Evolutionary conservation across 129 eudicot species (phyloP).

Genomic region (Gnaphalium uliginosum): DNA sequence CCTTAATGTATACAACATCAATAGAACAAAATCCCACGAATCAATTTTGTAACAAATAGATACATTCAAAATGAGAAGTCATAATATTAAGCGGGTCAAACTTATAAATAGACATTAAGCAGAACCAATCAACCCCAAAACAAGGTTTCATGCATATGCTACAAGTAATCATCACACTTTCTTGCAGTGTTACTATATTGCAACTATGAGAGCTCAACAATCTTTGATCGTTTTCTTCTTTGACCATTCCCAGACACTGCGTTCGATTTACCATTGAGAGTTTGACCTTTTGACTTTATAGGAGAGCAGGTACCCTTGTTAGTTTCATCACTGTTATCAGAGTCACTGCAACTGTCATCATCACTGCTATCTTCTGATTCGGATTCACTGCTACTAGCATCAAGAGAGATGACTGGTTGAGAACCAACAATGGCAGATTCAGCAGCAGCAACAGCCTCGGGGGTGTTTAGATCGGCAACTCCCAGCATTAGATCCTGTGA

Average conservation of each 20-base stretch:
- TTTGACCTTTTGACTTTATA: constrained; percentile 27
- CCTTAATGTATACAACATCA: no score
- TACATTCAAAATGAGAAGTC: background rate
- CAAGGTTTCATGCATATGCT: background rate
- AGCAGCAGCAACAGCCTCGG: constrained; percentile 91
- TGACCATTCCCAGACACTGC: constrained; percentile 23
- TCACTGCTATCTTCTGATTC: constrained; percentile 48
- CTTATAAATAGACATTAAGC: background rate
- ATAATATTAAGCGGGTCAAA: background rate
- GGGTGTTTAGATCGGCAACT: constrained; percentile 89
- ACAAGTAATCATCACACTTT: constrained; percentile 17
- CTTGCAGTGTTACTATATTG: constrained; percentile 7
- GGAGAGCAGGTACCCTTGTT: constrained; percentile 17
- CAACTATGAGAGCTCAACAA: constrained; percentile 64
- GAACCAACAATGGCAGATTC: constrained; percentile 69
- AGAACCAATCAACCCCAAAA: background rate
- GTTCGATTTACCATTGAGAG: constrained; percentile 27
- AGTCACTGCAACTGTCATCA: constrained; percentile 32
- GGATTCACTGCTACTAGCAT: constrained; percentile 29
- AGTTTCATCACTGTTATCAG: constrained; percentile 14
- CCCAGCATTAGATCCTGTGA: constrained; percentile 86
- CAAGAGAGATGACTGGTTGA: constrained; percentile 44
- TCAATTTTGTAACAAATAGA: no score
- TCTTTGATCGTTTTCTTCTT: constrained; percentile 50
- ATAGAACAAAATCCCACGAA: no score